Conservation (phyloP, 345 rosid species). For the Eucalyptus virginea region DNA sequence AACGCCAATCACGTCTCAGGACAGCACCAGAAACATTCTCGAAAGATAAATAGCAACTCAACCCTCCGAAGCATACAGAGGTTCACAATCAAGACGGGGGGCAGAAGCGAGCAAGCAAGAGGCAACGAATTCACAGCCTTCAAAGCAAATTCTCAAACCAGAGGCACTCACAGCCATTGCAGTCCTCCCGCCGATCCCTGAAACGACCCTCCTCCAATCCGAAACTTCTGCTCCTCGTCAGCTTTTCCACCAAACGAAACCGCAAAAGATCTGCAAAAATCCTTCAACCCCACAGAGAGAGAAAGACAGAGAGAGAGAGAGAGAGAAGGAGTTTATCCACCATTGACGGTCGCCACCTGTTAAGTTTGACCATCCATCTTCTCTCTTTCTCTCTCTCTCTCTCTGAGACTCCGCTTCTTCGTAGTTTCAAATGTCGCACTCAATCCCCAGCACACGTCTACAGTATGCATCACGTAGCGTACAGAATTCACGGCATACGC, state of each 20-base stretch:
- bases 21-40: neutral
- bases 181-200: neutral
- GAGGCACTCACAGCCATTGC: slow-evolving; percentile 55
- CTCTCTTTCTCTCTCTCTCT: neutral
- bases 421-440: slow-evolving; percentile 14
- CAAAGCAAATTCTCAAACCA: neutral
- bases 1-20: neutral
- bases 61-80: neutral
- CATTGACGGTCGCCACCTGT: no score
- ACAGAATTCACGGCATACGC: neutral
- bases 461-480: neutral
- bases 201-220: neutral
- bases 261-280: neutral
- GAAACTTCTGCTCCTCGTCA: neutral
- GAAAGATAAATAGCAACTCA: neutral
- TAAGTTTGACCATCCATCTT: no score
- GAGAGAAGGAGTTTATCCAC: neutral
- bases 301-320: neutral
- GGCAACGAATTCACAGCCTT: neutral
- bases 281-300: neutral
- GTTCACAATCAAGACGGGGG: neutral
- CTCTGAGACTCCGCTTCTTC: slow-evolving; percentile 1
- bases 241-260: neutral
- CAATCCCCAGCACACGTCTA: neutral
- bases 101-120: neutral